Base-by-base conservation (phyloP, 2,329 filamentous ascomycete species). In the Westerdykella aurantiaca region DNA sequence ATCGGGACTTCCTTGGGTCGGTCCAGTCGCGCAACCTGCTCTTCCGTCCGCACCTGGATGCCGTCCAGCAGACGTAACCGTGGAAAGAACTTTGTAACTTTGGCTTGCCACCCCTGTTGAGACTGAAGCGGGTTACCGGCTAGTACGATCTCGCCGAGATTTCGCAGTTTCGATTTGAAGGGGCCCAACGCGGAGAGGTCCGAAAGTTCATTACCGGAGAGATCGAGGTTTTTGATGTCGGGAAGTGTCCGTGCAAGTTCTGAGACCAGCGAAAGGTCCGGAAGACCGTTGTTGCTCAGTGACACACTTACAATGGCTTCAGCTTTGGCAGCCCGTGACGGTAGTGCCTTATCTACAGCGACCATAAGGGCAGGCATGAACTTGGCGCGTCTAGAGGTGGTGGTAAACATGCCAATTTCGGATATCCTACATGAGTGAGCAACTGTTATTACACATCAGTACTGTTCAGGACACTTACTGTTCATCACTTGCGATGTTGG, bases 291-390 rank as follows among this genome's bases (percentile, higher is more conserved):
- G 63, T 81, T 80, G 14, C 85, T 82, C 11, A 98, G 77, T 31
- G 84, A 87, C 56, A 97, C 83, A 60, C 88, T 91, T 51, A 84
- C 74, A 39, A 98, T 84, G 4, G 85, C 84, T 38, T 89, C 83
- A 39, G 82, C 79, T 65, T 90, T 90, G 39, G 85, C 82, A 47
- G 83, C 75, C 11, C 78, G 63, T 2, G 78, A 83, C 53, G 84
- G 82, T 71, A 95, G 95, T 14, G 85, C 78, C 48, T 80, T 73
- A 42, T 94, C 83, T 63, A 87, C 89, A 38, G 96, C 82, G 46
- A 81, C 82, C 86, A 97, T 95, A 49, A 97, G 75, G 1, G 87
- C 91, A 41, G 86, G 87, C 70, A 97, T 96, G 49, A 95, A 86
- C 66, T 96, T 98, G 50, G 85, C 79, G 37, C 86, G 82, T 1